Base-by-base conservation (phyloP, 768 basidiomycete species). In the Hygrophorus pudorinus region DNA sequence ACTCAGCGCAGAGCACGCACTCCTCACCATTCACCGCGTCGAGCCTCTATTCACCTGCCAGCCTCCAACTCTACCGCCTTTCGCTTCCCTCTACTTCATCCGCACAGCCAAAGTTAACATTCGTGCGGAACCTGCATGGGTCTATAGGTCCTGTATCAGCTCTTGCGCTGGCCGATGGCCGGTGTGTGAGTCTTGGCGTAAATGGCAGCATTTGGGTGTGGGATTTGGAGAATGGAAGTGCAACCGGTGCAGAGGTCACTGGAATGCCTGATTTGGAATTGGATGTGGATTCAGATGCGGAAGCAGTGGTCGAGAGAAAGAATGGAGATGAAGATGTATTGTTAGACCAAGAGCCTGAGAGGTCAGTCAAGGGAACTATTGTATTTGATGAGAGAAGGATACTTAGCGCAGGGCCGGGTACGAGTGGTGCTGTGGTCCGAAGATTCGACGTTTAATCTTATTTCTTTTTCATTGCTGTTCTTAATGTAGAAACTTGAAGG, bases 131-230 rank as follows among this genome's bases (percentile, higher is more conserved):
- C 41, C 60, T 90, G 37, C 70, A 81, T 53, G 86, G 88, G 5
- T 85, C 83, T 38, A 64, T 66, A 1, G 79, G 81, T 6, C 74
- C 81, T 5, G 70, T 87, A 17, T 72, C 71, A 3, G 73, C 81
- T 3, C 69, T 90, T 16, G 73, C 81, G 12, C 67, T 90, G 29
- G 78, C 87, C 21, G 87, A 90, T 59, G 87, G 87, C 17, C 76
- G 87, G 2, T 90, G 87, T 51, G 81, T 90, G 21, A 81, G 83
- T 54, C 61, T 88, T 14, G 77, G 81, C 7, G 61, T 62, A 28
- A 78, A 85, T 56, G 85, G 85, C 32, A 75, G 75, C 52, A 72
- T 90, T 34, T 87, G 85, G 83, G 82, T 86, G 2, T 90, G 87
- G 87, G 87, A 90, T 62, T 66, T 90, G 27, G 87, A 90, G 57